These are phyloP conservation scores for Chrysosporium queenslandicum DNA, from an alignment of 2,329 filamentous ascomycete species.

Conservation along the genomic window DNA sequence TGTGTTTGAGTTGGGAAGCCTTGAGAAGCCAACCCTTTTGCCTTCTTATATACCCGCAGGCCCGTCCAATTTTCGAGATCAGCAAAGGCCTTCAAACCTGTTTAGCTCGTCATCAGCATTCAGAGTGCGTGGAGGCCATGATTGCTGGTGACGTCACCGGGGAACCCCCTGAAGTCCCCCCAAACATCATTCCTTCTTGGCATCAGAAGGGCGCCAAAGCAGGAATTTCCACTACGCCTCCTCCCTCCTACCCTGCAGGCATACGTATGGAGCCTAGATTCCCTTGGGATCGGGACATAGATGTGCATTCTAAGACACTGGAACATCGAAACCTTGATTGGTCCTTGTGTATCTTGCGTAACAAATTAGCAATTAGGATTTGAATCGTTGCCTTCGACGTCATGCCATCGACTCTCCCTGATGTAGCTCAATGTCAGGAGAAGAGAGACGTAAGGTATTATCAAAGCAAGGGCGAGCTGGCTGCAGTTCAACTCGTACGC, in stretches of 20 bases:
- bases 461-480: too few relatives aligned
- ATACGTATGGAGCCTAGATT: background rate
- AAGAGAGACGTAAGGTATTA: too few relatives aligned
- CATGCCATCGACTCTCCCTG: too few relatives aligned
- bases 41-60: background rate
- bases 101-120: background rate
- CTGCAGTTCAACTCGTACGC: too few relatives aligned
- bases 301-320: too few relatives aligned
- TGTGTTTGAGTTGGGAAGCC: background rate
- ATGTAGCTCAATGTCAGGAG: too few relatives aligned
- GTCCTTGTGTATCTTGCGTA: too few relatives aligned
- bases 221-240: background rate
- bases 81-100: background rate
- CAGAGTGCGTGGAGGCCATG: background rate
- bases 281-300: background rate
- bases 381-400: too few relatives aligned
- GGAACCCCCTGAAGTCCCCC: background rate
- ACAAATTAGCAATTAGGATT: too few relatives aligned
- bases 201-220: background rate
- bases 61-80: background rate
- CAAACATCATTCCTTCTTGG: background rate
- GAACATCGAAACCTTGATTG: too few relatives aligned
- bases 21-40: background rate
- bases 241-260: background rate
- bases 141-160: conserved; percentile 1